These are phyloP conservation scores for Aristolochia californica DNA, from an alignment of 164 flowering plant genomes.

Conservation along the genomic window DNA sequence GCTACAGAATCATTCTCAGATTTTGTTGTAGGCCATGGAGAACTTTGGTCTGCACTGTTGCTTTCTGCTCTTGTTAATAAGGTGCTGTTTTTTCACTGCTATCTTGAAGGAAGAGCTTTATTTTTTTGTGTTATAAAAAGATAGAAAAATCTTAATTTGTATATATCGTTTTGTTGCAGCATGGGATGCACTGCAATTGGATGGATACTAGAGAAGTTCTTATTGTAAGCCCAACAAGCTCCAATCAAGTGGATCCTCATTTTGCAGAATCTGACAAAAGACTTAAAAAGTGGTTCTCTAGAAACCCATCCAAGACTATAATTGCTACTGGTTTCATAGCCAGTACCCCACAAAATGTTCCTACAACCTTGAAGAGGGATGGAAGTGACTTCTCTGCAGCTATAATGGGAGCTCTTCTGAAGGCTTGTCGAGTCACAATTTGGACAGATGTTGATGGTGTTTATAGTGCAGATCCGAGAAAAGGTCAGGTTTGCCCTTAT, in stretches of 20 bases:
- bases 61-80: constrained; percentile 53
- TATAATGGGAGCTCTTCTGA: constrained; percentile 83
- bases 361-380: constrained; percentile 95
- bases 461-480: constrained; percentile 97
- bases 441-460: constrained; percentile 99
- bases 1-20: constrained; percentile 92
- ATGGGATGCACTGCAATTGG: constrained; percentile 66
- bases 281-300: constrained; percentile 74
- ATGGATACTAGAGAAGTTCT: constrained; percentile 98
- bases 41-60: constrained; percentile 93
- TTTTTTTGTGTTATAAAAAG: neutral
- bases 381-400: constrained; percentile 99
- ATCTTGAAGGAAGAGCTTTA: neutral
- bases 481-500: constrained; percentile 45
- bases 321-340: constrained; percentile 96
- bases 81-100: constrained; percentile 27
- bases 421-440: constrained; percentile 85
- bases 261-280: constrained; percentile 55
- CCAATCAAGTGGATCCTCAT: constrained; percentile 95
- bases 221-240: constrained; percentile 71
- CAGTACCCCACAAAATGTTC: constrained; percentile 78
- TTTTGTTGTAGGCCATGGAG: constrained; percentile 95
- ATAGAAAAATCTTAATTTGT: neutral
- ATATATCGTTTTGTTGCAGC: constrained; percentile 30
- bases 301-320: constrained; percentile 53